A percentile compares a stretch with the other conserved stretches of the same genome.
These are phyloP conservation scores for Tarenaya hassleriana DNA, from an alignment of 345 rosid genomes.

Conservation along the genomic window DNA sequence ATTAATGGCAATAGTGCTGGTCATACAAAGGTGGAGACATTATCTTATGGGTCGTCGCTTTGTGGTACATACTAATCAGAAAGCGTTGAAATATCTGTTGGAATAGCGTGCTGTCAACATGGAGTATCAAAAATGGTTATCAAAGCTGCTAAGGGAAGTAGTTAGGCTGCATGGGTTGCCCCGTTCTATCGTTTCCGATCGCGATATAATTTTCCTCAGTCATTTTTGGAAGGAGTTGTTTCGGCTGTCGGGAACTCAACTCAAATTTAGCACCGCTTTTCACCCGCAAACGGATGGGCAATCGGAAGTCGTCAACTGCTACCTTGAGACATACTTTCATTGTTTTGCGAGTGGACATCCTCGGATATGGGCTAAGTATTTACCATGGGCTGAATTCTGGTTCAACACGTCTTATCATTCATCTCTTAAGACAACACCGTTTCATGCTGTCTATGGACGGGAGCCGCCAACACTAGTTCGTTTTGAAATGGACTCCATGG, in stretches of 20 bases:
- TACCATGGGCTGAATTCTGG: background rate
- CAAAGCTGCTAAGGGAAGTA: background rate
- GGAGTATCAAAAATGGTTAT: background rate
- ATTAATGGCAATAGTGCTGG: too few species aligned
- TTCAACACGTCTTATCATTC: background rate
- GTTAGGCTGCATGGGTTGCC: background rate
- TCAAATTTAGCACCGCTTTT: too few species aligned
- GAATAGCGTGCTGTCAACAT: background rate
- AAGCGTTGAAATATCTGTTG: background rate
- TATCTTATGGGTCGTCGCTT: background rate
- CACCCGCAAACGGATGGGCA: too few species aligned
- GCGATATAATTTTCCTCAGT: background rate
- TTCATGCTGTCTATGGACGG: background rate
- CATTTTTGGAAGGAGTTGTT: background rate
- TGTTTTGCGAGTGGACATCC: background rate
- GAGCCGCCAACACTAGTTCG: background rate
- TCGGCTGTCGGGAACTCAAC: too few species aligned
- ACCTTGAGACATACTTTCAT: background rate
- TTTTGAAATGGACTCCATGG: background rate
- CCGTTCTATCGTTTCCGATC: background rate
- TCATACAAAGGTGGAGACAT: background rate
- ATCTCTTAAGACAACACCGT: background rate
- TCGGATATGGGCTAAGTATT: background rate
- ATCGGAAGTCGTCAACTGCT: background rate
- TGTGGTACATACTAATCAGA: background rate